These are phyloP conservation scores for Fusarium mundagurra DNA, from an alignment of 2,329 filamentous ascomycete species.

Conservation along the genomic window DNA sequence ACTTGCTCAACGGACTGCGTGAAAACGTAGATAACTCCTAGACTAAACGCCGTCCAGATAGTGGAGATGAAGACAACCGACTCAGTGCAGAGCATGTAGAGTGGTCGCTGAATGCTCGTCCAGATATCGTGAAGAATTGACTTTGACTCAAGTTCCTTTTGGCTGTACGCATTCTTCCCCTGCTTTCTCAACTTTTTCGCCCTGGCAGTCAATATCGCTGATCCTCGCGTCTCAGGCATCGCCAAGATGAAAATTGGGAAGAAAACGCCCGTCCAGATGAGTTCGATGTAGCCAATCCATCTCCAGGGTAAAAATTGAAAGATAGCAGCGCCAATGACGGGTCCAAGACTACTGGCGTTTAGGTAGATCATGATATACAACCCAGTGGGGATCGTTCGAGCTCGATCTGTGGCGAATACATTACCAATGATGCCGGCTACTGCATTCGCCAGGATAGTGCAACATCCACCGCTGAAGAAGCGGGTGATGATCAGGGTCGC, in stretches of 20 bases:
- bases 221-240: slow-evolving; percentile 16
- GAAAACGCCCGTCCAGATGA: slow-evolving; percentile 26
- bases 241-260: slow-evolving; percentile 27
- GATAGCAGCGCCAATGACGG: slow-evolving; percentile 20
- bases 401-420: slow-evolving; percentile 11
- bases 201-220: neutral
- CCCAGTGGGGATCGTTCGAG: slow-evolving; percentile 7
- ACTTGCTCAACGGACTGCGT: slow-evolving; percentile 26
- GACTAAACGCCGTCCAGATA: slow-evolving; percentile 17
- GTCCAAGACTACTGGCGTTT: slow-evolving; percentile 16
- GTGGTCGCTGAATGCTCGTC: slow-evolving; percentile 5
- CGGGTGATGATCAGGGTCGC: slow-evolving; percentile 19
- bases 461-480: slow-evolving; percentile 24
- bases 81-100: slow-evolving; percentile 29
- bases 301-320: slow-evolving; percentile 17
- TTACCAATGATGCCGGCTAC: slow-evolving; percentile 13
- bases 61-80: slow-evolving; percentile 10
- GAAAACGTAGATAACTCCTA: slow-evolving; percentile 18
- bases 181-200: slow-evolving; percentile 8
- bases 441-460: slow-evolving; percentile 1
- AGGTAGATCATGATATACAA: slow-evolving; percentile 29
- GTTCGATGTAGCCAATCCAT: slow-evolving; percentile 28
- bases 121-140: slow-evolving; percentile 7
- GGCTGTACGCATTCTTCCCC: slow-evolving; percentile 1
- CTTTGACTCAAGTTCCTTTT: slow-evolving; percentile 16